phyloP scores from a whole-genome alignment of 2,329 filamentous ascomycete species.

The Ilyonectria mors-panacis region DNA sequence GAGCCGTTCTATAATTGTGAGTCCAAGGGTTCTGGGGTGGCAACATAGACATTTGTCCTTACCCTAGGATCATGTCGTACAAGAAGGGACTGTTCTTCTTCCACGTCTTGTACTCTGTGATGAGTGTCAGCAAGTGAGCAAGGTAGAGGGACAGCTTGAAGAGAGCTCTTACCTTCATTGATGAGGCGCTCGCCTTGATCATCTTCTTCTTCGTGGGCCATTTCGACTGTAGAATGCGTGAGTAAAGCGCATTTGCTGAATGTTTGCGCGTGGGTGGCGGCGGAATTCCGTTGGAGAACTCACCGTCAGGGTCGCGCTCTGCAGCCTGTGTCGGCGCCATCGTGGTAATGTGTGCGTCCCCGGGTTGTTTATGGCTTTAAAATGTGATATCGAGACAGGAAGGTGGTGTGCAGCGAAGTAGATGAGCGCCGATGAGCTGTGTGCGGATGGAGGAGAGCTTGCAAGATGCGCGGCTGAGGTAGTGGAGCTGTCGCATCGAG shows the following conservation, averaged over 20 bases:
- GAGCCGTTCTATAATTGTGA: slow-evolving; percentile 74
- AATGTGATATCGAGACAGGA: background rate
- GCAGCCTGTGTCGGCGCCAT: slow-evolving; percentile 56
- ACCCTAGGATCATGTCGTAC: slow-evolving; percentile 96
- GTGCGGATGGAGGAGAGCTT: slow-evolving; percentile 30
- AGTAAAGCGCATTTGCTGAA: slow-evolving; percentile 26
- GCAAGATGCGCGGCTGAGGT: slow-evolving; percentile 40
- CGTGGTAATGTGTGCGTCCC: background rate
- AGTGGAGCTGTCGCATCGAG: slow-evolving; percentile 36
- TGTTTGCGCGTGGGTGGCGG: slow-evolving; percentile 5
- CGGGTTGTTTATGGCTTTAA: slow-evolving; percentile 5
- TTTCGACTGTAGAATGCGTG: slow-evolving; percentile 50
- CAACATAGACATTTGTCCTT: slow-evolving; percentile 35
- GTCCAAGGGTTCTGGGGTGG: slow-evolving; percentile 25
- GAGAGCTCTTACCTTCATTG: slow-evolving; percentile 79
- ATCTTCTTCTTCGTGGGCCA: slow-evolving; percentile 76
- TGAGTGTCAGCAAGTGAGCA: slow-evolving; percentile 34
- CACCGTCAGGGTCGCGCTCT: slow-evolving; percentile 57
- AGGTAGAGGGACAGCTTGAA: background rate
- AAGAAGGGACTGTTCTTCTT: slow-evolving; percentile 99
- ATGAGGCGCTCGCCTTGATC: slow-evolving; percentile 88
- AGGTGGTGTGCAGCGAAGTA: slow-evolving; percentile 2
- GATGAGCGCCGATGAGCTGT: slow-evolving; percentile 9
- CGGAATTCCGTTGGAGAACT: slow-evolving; percentile 35
- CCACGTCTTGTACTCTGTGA: slow-evolving; percentile 97